Evolutionary conservation across 2,329 filamentous ascomycete species (phyloP).

Genomic region (Ophiognomonia clavigignenti-juglandacearum): DNA sequence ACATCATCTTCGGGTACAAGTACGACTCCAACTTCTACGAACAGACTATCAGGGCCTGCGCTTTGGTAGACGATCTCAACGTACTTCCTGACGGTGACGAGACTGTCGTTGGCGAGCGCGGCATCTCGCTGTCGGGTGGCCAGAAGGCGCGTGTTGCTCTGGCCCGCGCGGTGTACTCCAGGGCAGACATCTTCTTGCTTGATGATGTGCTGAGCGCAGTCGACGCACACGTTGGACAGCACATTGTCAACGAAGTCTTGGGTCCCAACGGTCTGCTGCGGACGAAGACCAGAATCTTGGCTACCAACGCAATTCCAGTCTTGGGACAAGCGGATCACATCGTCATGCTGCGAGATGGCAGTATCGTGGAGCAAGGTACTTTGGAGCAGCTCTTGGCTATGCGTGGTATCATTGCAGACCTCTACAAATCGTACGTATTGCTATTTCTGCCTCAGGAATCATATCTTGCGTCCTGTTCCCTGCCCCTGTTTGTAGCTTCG

Average conservation of each 20-base stretch:
- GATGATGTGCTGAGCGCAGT: conserved; percentile 95
- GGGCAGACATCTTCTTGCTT: conserved; percentile 92
- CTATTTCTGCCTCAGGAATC: too few relatives aligned
- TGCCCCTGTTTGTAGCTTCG: too few relatives aligned
- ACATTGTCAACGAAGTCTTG: conserved; percentile 91
- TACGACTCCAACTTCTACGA: conserved; percentile 95
- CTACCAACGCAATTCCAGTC: conserved; percentile 92
- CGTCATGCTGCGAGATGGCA: conserved; percentile 75
- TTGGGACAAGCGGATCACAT: conserved; percentile 87
- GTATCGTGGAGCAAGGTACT: conserved; percentile 80
- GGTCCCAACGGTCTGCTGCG: conserved; percentile 76
- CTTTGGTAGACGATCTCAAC: conserved; percentile 82
- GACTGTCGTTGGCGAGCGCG: conserved; percentile 93
- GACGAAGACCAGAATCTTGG: conserved; percentile 85
- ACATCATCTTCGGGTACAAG: conserved; percentile 92
- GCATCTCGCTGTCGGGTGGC: conserved; percentile 91
- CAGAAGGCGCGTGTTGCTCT: conserved; percentile 93
- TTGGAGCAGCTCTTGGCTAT: conserved; percentile 89
- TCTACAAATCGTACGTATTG: conserved; percentile 85
- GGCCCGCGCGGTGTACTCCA: conserved; percentile 89
- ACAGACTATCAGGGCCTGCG: conserved; percentile 85
- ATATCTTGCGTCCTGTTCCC: too few relatives aligned
- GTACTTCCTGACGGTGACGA: conserved; percentile 93
- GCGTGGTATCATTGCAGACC: conserved; percentile 82
- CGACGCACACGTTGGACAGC: conserved; percentile 94